phyloP scores from a whole-genome alignment of 1,284 basidiomycete species.

The Paramarasmius palmivorus region DNA sequence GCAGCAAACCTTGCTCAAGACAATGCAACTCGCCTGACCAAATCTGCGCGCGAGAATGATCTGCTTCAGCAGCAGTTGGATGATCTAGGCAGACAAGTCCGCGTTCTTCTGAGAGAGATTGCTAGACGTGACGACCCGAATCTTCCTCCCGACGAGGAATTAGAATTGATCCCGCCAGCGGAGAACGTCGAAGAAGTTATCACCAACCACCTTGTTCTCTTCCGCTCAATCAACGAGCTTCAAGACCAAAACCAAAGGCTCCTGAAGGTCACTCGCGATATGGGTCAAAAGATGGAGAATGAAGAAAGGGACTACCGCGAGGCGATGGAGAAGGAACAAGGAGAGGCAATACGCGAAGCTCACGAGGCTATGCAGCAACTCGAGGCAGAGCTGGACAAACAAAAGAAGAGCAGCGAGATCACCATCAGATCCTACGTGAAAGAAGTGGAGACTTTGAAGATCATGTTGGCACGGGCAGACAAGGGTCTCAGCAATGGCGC shows the following conservation, averaged over 20 bases:
- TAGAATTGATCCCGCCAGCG: conserved; percentile 49
- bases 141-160: conserved; percentile 71
- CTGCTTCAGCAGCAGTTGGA: conserved; percentile 78
- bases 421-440: conserved; percentile 80
- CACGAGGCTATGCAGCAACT: conserved; percentile 84
- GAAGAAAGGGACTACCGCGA: conserved; percentile 73
- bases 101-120: conserved; percentile 77
- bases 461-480: conserved; percentile 62
- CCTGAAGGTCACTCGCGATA: conserved; percentile 79
- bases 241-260: conserved; percentile 92
- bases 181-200: conserved; percentile 79
- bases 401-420: conserved; percentile 67
- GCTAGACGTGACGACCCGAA: conserved; percentile 81
- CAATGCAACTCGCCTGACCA: conserved; percentile 60
- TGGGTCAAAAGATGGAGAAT: conserved; percentile 76
- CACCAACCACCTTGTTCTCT: conserved; percentile 88
- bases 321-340: conserved; percentile 69
- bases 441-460: conserved; percentile 86
- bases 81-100: conserved; percentile 88
- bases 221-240: conserved; percentile 77
- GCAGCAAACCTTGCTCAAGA: conserved; percentile 52
- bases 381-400: conserved; percentile 71
- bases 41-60: conserved; percentile 67
- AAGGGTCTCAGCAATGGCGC: conserved; percentile 26
- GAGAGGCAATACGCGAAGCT: conserved; percentile 83